Evolutionary conservation across 108 stramenopile species (phyloP).

Genomic region (Cyclotella sp.): DNA sequence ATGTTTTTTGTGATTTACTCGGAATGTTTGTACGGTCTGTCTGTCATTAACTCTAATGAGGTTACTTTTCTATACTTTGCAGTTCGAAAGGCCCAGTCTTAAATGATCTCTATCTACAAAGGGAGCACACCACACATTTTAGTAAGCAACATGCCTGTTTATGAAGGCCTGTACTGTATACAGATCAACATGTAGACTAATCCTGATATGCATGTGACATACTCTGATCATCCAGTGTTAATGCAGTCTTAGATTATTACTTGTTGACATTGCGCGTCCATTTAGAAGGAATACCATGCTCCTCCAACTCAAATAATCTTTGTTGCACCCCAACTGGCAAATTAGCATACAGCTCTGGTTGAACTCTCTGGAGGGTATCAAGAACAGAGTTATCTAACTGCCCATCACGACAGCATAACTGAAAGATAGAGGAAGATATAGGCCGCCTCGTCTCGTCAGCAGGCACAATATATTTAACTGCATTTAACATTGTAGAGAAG

Average conservation of each 20-base stretch:
- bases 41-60: too few species aligned
- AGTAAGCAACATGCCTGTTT: too few species aligned
- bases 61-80: too few species aligned
- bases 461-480: slow-evolving; percentile 20
- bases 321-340: slow-evolving; percentile 19
- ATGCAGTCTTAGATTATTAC: neutral
- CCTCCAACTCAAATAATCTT: neutral
- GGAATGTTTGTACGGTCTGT: too few species aligned
- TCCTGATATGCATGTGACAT: too few species aligned
- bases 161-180: too few species aligned
- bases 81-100: too few species aligned
- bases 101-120: too few species aligned
- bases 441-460: slow-evolving; percentile 33
- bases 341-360: slow-evolving; percentile 41
- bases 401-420: slow-evolving; percentile 40
- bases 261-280: slow-evolving; percentile 39
- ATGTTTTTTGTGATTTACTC: too few species aligned
- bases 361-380: slow-evolving; percentile 30
- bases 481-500: slow-evolving; percentile 29
- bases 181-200: too few species aligned
- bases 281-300: slow-evolving; percentile 30
- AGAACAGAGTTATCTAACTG: slow-evolving; percentile 39
- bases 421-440: slow-evolving; percentile 42
- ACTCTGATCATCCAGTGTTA: neutral
- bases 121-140: too few species aligned